These are phyloP conservation scores for Plasmodium chabaudi DNA, from an alignment of 169 alveolate species.

Conservation along the genomic window DNA sequence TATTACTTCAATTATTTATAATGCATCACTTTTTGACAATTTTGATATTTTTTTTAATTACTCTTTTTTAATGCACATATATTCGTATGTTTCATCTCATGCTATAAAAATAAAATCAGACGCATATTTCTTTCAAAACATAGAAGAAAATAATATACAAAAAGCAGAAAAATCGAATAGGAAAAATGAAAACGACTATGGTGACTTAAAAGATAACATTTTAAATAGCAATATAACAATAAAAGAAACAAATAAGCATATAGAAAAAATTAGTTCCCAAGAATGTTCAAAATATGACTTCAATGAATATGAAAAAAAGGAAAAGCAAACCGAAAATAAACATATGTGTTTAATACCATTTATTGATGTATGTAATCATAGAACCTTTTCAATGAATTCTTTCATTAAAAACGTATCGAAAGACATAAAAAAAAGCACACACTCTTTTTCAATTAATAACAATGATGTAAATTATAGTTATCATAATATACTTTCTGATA, in stretches of 20 bases:
- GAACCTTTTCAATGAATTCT: conserved; percentile 22
- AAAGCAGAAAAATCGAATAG: neutral
- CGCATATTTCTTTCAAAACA: neutral
- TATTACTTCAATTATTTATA: conserved; percentile 6
- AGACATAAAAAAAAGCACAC: neutral
- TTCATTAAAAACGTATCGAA: conserved; percentile 30
- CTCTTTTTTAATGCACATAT: conserved; percentile 42
- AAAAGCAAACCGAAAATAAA: conserved; percentile 57
- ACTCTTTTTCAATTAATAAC: neutral
- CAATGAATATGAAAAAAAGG: conserved; percentile 57
- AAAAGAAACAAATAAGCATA: conserved; percentile 1
- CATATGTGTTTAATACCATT: conserved; percentile 69
- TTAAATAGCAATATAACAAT: conserved; percentile 54
- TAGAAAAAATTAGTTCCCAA: conserved; percentile 8
- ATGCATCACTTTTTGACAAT: conserved; percentile 19
- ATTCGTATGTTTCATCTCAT: conserved; percentile 60
- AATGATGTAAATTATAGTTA: neutral
- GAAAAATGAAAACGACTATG: neutral
- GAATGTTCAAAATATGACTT: conserved; percentile 58
- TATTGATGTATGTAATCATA: conserved; percentile 71
- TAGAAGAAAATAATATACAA: neutral
- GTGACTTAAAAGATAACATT: conserved; percentile 28
- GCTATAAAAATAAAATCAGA: conserved; percentile 25
- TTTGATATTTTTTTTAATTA: conserved; percentile 54
- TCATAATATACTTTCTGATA: neutral